Evolutionary conservation across 768 basidiomycete species (phyloP).

Genomic region (Cyclocybe cylindracea): DNA sequence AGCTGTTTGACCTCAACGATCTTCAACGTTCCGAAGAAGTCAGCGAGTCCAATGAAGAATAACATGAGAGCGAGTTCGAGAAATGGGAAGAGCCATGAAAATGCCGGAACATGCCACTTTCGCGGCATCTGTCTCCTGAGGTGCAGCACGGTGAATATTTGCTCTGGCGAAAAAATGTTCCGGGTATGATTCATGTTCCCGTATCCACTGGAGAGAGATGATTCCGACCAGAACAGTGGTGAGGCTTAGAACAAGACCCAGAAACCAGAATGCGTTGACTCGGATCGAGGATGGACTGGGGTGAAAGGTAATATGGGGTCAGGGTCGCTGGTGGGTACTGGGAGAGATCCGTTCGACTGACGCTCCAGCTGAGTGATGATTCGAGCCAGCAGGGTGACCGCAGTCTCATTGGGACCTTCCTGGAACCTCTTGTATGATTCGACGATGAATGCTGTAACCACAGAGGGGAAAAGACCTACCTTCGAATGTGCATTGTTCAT

Average conservation of each 20-base stretch:
- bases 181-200: constrained; percentile 11
- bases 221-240: constrained; percentile 6
- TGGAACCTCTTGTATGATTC: constrained; percentile 16
- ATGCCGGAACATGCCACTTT: constrained; percentile 25
- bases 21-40: constrained; percentile 6
- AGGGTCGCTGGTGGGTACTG: too few species aligned
- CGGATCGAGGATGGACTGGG: constrained; percentile 6
- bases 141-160: constrained; percentile 18
- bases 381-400: constrained; percentile 7
- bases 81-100: constrained; percentile 25
- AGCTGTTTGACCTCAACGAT: too few species aligned
- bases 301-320: not conserved
- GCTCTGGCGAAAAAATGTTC: constrained; percentile 3
- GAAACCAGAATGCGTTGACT: constrained; percentile 11
- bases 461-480: constrained; percentile 20
- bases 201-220: constrained; percentile 13
- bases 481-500: not conserved
- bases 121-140: constrained; percentile 25
- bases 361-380: constrained; percentile 2
- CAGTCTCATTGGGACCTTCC: constrained; percentile 6
- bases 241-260: constrained; percentile 14
- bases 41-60: constrained; percentile 26
- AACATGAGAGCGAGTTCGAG: constrained; percentile 29
- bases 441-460: constrained; percentile 18
- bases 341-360: not conserved